phyloP scores from a whole-genome alignment of 257 asterid species.

The Nicotiana knightiana region DNA sequence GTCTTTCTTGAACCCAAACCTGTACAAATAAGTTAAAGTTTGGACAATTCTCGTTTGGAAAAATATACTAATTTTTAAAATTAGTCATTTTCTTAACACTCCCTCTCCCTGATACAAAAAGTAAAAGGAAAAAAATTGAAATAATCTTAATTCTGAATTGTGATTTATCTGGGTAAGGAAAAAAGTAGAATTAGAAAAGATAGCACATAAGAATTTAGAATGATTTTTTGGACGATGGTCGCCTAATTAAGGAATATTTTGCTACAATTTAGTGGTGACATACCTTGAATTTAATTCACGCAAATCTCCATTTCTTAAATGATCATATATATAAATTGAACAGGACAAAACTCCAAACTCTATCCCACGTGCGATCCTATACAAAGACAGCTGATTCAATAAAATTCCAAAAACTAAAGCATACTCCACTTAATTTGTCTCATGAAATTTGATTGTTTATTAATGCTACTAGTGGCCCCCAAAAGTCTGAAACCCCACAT shows the following conservation, averaged over 20 bases:
- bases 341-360: background rate
- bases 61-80: too few species aligned
- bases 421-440: background rate
- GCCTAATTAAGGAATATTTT: too few species aligned
- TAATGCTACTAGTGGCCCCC: background rate
- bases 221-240: too few species aligned
- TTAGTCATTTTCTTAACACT: background rate
- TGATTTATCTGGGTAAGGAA: too few species aligned
- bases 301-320: background rate
- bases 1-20: background rate
- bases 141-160: too few species aligned
- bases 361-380: background rate
- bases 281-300: background rate
- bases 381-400: too few species aligned
- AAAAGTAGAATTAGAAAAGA: too few species aligned
- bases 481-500: constrained; percentile 4
- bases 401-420: background rate
- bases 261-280: too few species aligned
- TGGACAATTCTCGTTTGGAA: too few species aligned
- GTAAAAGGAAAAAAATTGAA: too few species aligned
- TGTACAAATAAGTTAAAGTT: too few species aligned
- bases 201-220: too few species aligned
- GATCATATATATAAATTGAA: background rate
- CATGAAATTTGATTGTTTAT: background rate
- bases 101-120: background rate